These are phyloP conservation scores for Metschnikowia baotianmanensis DNA, from an alignment of 805 yeast genomes.

Conservation along the genomic window DNA sequence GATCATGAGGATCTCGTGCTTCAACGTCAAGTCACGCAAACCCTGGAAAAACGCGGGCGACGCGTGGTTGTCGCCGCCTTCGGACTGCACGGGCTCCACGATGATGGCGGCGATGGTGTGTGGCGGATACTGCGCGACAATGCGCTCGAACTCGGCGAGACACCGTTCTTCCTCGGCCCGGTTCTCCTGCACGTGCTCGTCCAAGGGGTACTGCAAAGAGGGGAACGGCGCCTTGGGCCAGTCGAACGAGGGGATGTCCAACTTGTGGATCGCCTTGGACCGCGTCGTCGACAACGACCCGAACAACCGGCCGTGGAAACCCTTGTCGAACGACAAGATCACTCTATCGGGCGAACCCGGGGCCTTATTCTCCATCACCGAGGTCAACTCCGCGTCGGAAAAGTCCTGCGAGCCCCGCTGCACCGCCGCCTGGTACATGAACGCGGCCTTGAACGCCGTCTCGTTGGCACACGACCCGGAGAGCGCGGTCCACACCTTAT, in stretches of 20 bases:
- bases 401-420: conserved; percentile 65
- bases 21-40: conserved; percentile 68
- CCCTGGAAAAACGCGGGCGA: conserved; percentile 78
- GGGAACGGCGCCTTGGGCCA: conserved; percentile 99
- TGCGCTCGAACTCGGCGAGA: conserved; percentile 68
- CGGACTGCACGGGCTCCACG: conserved; percentile 89
- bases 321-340: conserved; percentile 79
- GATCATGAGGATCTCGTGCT: conserved; percentile 68
- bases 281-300: conserved; percentile 90
- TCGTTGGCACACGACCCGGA: conserved; percentile 90
- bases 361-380: conserved; percentile 76
- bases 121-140: conserved; percentile 61
- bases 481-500: conserved; percentile 72
- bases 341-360: conserved; percentile 92
- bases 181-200: conserved; percentile 60
- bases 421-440: conserved; percentile 70
- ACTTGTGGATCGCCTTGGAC: conserved; percentile 92
- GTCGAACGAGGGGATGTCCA: conserved; percentile 87
- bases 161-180: conserved; percentile 78
- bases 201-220: conserved; percentile 78
- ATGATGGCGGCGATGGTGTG: conserved; percentile 84
- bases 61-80: conserved; percentile 91
- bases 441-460: conserved; percentile 85
- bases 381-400: conserved; percentile 61
- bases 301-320: conserved; percentile 94